phyloP scores from a whole-genome alignment of 176 grass and related monocot species.

The Avena atlantica region DNA sequence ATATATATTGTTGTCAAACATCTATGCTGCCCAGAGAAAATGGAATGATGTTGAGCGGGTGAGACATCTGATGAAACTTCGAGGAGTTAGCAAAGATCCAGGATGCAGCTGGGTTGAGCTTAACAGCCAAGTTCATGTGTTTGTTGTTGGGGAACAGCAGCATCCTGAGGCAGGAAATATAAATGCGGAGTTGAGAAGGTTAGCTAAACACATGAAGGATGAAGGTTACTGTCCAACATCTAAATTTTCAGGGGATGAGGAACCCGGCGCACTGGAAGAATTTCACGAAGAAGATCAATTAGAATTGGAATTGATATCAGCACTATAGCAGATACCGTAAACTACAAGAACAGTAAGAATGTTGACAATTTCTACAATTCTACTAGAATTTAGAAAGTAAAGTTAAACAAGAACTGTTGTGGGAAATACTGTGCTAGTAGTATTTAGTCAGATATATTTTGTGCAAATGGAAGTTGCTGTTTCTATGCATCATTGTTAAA shows the following conservation, averaged over 20 bases:
- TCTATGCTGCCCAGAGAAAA: constrained; percentile 65
- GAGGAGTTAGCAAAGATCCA: constrained; percentile 73
- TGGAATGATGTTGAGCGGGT: constrained; percentile 76
- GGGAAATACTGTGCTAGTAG: background rate
- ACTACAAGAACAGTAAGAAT: constrained; percentile 27
- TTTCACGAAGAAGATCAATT: constrained; percentile 44
- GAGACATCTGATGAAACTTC: constrained; percentile 65
- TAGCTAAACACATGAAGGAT: constrained; percentile 72
- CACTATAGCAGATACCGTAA: constrained; percentile 35
- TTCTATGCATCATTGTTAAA: constrained; percentile 18
- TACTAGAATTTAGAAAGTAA: background rate
- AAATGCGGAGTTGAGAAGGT: constrained; percentile 59
- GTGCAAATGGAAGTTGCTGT: background rate
- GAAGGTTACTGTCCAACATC: constrained; percentile 57
- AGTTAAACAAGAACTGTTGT: background rate
- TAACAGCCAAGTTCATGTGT: constrained; percentile 69
- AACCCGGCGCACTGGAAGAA: background rate
- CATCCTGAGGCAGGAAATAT: constrained; percentile 64
- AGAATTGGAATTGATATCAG: constrained; percentile 37
- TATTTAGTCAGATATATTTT: background rate
- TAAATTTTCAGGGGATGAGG: constrained; percentile 34
- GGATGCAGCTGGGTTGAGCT: constrained; percentile 84
- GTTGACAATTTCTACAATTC: constrained; percentile 29
- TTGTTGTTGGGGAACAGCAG: constrained; percentile 71
- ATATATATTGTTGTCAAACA: constrained; percentile 83